Evolutionary conservation across 768 basidiomycete genomes (phyloP), one percentile per base, ranked within the genome.

Genomic region (Mycena amicta): DNA sequence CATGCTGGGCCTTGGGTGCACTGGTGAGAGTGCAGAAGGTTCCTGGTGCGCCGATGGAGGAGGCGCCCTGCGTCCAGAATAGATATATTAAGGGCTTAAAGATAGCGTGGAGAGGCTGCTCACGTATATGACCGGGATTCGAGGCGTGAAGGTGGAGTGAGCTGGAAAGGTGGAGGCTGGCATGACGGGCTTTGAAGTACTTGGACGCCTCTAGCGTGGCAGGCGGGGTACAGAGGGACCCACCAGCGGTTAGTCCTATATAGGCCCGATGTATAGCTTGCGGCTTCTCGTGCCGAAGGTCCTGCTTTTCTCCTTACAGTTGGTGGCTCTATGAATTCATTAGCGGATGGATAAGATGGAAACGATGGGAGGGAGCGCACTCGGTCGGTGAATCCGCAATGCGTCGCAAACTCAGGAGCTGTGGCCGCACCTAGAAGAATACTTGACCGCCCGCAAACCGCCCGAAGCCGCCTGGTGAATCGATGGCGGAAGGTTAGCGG

Each of bases 31-130:
- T 75, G 33, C 76, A 76, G 43, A 71, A 74, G 61, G 72, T 77
- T 5, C 75, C 77, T 13, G 74, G 65, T 23, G 69, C 71, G 30
- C 80, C 78, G 23, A 83, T 65, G 30, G 74, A 78, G 68, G 75
- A 77, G 3, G 79, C 78, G 18, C 82, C 81, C 78, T 82, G 59
- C 8, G 25, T 39, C 16, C 2, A 2, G 13, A 33, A 33, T 20
- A 30, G 16, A 51, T n/a, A 18, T 20, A 37, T 37, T 37, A 8
- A 5, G 28, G n/a, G n/a, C n/a, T n/a, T 11, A 2, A 23, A 26
- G 18, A 37, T n/a, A 51, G 12, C 43, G 30, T 15, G 37, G 33
- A 37, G 20, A 45, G 43, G 22, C 5, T 40, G 28, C 71, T 11
- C 53, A 75, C 76, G 55, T 74, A 75, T 22, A 77, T 62, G 29